These are phyloP conservation scores for Ustilago nuda DNA, from an alignment of 1,284 basidiomycete species.

Conservation along the genomic window DNA sequence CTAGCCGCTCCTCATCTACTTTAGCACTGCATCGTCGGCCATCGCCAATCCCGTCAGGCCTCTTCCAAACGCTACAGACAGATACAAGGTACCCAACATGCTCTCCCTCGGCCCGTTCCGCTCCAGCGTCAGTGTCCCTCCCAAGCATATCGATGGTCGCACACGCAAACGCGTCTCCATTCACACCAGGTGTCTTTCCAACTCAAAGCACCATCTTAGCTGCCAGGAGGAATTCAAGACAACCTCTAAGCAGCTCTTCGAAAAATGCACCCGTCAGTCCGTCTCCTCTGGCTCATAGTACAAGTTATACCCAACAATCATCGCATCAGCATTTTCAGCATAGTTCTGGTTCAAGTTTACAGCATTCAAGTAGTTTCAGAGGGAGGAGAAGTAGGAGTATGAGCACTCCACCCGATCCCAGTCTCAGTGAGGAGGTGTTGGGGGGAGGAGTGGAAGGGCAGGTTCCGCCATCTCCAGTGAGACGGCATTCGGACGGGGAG, in stretches of 20 bases:
- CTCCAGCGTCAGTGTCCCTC: background rate
- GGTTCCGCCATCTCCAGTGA: constrained; percentile 3
- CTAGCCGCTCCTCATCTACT: background rate
- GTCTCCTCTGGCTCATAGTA: constrained; percentile 8
- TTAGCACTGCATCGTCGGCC: background rate
- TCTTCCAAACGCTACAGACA: constrained; percentile 13
- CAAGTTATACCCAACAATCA: constrained; percentile 13
- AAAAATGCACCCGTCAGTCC: background rate
- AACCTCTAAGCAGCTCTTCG: background rate
- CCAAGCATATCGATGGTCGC: constrained; percentile 1
- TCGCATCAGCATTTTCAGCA: constrained; percentile 7
- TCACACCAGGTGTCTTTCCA: constrained; percentile 16
- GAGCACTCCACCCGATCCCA: constrained; percentile 18
- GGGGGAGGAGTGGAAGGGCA: background rate
- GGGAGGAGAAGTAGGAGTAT: constrained; percentile 5
- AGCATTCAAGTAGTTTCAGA: background rate
- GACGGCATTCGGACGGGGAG: constrained; percentile 26
- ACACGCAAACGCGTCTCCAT: background rate
- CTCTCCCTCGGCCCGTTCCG: constrained; percentile 9
- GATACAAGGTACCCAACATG: constrained; percentile 25
- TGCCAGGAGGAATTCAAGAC: constrained; percentile 17
- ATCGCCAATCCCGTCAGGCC: constrained; percentile 11
- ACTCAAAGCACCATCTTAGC: constrained; percentile 13
- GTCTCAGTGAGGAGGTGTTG: background rate
- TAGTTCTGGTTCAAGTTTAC: background rate